Evolutionary conservation across 768 basidiomycete species (phyloP), one percentile per base, ranked within the genome.

Genomic region (Tylopilus rubrobrunneus): DNA sequence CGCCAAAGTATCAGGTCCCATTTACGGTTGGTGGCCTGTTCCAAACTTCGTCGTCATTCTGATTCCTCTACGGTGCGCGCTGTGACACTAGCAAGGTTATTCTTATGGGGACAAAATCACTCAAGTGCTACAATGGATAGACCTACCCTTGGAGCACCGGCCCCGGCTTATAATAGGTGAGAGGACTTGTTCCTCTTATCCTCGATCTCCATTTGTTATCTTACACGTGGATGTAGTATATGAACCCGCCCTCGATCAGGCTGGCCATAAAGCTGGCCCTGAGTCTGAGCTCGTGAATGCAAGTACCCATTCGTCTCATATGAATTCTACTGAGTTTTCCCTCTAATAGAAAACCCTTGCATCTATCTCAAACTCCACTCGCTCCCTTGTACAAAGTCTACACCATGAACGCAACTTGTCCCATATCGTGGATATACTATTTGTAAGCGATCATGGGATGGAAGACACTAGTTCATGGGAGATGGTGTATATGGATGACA

Each of bases 401-500:
- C 83, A 87, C 49, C 70, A 73, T 5, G 76, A 79, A 5, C 82
- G 92, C 7, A 90, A 93, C 62, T 75, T 95, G 34, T 83, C 81
- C 0, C 80, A 86, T 46, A 86, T 93, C 8, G 85, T 93, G 12
- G 89, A 95, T 67, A 74, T 95, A 48, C 76, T 95, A 21, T 90
- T 94, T 58, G 91, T 95, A 55, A 87, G 85, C 61, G 88, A 91
- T 65, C 87, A 91, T 59, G 89, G 89, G 10, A 93, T 92, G 88
- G 85, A 86, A 10, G 88, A 89, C 61, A 94, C 90, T 7, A 83
- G 82, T 60, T 79, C 88, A 57, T 85, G 85, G 3, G 81, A 86
- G 48, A 75, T 80, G 40, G 73, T 95, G 21, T 91, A 85, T 67
- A 78, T 95, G 59, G 90, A 94, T 64, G 88, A 65, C 39, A 52